Evolutionary conservation across 495 filamentous ascomycete genomes (phyloP).

Genomic region (Podospora didyma): DNA sequence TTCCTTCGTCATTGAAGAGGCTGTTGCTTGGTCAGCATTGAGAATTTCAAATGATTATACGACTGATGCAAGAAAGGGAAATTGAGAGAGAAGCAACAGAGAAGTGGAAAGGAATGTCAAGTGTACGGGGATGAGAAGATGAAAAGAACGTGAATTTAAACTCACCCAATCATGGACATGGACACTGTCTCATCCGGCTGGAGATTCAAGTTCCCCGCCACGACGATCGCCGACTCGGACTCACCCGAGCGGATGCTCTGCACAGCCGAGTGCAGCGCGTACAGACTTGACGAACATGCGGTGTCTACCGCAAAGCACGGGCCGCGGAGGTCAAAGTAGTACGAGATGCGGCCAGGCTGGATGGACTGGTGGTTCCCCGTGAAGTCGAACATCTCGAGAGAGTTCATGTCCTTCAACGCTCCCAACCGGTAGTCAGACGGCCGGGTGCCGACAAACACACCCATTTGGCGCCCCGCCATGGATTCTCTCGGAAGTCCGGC

Average conservation of each 20-base stretch:
- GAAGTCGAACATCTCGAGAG: slow-evolving; percentile 42
- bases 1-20: too few relatives aligned
- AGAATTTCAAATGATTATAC: too few relatives aligned
- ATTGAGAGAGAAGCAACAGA: too few relatives aligned
- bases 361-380: slow-evolving; percentile 27
- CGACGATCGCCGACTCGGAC: background rate
- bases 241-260: slow-evolving; percentile 42
- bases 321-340: slow-evolving; percentile 42
- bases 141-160: too few relatives aligned
- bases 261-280: slow-evolving; percentile 48
- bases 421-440: background rate
- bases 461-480: background rate
- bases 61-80: too few relatives aligned
- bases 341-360: slow-evolving; percentile 48
- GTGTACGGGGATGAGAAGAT: too few relatives aligned
- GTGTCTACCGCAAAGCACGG: slow-evolving; percentile 44
- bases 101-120: too few relatives aligned
- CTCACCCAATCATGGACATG: too few relatives aligned
- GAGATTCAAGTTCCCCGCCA: too few relatives aligned
- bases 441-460: background rate
- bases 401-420: background rate
- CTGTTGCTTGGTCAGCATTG: too few relatives aligned
- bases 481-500: background rate
- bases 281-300: slow-evolving; percentile 51
- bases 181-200: too few relatives aligned